Base-by-base conservation (phyloP, 805 yeast genomes). In the Ogataea haglerorum region DNA sequence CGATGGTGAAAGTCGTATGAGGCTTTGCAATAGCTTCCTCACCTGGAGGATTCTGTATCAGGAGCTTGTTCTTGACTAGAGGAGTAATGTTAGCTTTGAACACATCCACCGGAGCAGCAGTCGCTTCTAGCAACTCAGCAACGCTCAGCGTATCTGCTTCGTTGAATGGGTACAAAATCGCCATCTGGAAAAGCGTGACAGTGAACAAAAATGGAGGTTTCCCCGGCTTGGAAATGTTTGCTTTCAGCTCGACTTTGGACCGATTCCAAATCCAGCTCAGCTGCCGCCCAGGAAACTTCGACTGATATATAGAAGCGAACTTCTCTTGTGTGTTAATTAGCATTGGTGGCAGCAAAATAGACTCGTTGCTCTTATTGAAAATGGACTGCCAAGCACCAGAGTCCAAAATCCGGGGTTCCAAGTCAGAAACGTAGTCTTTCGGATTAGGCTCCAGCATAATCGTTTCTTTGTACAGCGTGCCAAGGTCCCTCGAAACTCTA, bases 191-290 rank as follows among this genome's bases (percentile, higher is more conserved):
- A 42, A 87, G 73, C 5, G 96, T 84, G 30, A 88, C 88, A 3
- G 85, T 83, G 57, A 95, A 83, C 16, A 73, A 69, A 56, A 83
- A 86, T 34, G 95, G 89, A 4, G 90, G 84, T 57, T 80, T 82
- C 6, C 90, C 90, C 26, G 84, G 81, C 51, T 82, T 82, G 5
- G 91, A 76, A 47, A 89, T 73, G 58, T 87, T 85, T 9, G 95
- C 95, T 63, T 82, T 85, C 42, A 93, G 65, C 61, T 93, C 99
- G 45, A 95, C 93, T 61, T 91, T 84, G 34, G 95, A 87, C 58
- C 87, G 79, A 54, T 88, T 84, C 97, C 97, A 93, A 45, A 91
- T 75, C 99, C 99, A 93, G 57, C 86, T 85, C 53, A 93, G 75
- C 49, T 87, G 80, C 63, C 98, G 76, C 10, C 97, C 97, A 47